These are phyloP conservation scores for Theileria equi DNA, from an alignment of 169 alveolate genomes.

Conservation along the genomic window DNA sequence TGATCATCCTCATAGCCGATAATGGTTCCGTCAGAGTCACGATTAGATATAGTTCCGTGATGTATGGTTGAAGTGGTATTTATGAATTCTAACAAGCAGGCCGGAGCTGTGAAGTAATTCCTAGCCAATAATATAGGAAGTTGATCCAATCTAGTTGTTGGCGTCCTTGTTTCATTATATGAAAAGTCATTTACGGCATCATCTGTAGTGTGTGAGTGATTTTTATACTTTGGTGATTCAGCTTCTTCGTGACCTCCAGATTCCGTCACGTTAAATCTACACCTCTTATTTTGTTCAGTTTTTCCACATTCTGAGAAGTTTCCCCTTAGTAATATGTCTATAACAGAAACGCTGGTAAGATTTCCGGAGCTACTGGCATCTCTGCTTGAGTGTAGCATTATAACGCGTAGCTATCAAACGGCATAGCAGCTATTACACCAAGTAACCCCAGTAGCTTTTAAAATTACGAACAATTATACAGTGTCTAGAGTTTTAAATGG, in stretches of 20 bases:
- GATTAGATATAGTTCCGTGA: neutral
- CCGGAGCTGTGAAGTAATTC: slow-evolving; percentile 56
- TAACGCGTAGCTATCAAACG: no score
- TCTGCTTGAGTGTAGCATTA: neutral
- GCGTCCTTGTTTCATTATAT: slow-evolving; percentile 31
- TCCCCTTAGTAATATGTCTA: slow-evolving; percentile 36
- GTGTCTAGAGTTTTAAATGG: no score
- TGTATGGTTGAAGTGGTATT: slow-evolving; percentile 26
- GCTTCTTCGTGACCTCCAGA: no score
- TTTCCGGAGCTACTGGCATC: neutral
- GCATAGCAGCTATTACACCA: no score
- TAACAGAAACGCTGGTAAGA: slow-evolving; percentile 14
- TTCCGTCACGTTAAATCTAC: neutral
- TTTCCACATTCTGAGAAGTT: slow-evolving; percentile 8
- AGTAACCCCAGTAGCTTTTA: no score
- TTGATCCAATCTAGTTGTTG: slow-evolving; percentile 44
- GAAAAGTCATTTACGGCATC: neutral
- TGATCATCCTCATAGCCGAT: slow-evolving; percentile 12
- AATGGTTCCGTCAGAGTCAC: slow-evolving; percentile 28
- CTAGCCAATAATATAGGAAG: slow-evolving; percentile 42
- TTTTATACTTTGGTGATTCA: slow-evolving; percentile 10
- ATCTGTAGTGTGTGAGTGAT: neutral
- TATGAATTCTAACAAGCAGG: slow-evolving; percentile 45
- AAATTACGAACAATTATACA: no score
- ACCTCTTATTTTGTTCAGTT: neutral